Base-by-base conservation (phyloP, 345 rosid genomes). In the thale cress (Arabidopsis thaliana) region DNA sequence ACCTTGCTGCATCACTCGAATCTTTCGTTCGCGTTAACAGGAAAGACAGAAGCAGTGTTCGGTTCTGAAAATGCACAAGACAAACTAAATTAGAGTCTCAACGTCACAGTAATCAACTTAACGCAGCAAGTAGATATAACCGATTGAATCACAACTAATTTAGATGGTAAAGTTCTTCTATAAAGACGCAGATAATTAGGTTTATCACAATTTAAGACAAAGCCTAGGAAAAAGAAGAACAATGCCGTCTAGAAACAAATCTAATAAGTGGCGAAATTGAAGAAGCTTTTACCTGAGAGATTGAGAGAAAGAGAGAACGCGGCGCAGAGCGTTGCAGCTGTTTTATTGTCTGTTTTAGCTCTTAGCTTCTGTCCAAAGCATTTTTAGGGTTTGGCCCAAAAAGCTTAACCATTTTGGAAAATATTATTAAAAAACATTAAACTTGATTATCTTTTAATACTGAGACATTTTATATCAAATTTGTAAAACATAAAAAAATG, bases 1-100 rank as follows among this genome's bases (percentile, higher is more conserved):
- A 61, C 64, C 69, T 79, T 72, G 73, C 71, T 67, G 74, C 78
- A 72, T 78, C 48, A 71, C 72, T 70, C 22, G 14, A 44, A 38
- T 51, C 36, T 59, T 59, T 55, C 25, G 30, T 59, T 58, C 7
- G 13, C n/a, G n/a, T 32, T 69, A 12, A 50, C 7, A 25, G 67
- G 4, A 24, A 59, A 13, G 55, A 34, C 5, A 13, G 46, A 42
- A 52, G 13, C n/a, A 41, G 49, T 1, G 32, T 2, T 2, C 11
- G 55, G 55, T 12, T 45, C 4, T 22, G 41, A 36, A 6, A 45
- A 32, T 48, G 50, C 59, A 71, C 37, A 72, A n/a, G 3, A 60
- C 2, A 24, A 4, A 49, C 41, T 11, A n/a, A 61, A 61, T 38
- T 38, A 72, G 34, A 1, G 14, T 42, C 1, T 8, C 59, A 12